Percentiles rank a stretch among this genome's conserved stretches.
phyloP scores from a whole-genome alignment of 345 rosid genomes.

The Carallia brachiata region DNA sequence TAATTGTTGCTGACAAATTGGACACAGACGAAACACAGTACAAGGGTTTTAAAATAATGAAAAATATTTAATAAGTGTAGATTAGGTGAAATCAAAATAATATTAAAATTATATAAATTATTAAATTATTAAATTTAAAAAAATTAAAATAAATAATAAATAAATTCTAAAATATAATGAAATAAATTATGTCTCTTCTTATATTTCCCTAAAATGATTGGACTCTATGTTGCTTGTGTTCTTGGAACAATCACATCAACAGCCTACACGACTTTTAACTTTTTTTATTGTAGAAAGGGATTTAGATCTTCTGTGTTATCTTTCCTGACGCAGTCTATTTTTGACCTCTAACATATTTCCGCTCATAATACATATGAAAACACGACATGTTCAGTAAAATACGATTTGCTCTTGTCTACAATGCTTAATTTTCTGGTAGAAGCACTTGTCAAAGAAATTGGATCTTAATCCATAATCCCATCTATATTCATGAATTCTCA shows the following conservation, averaged over 20 bases:
- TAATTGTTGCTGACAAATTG: too few relatives aligned
- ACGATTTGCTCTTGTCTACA: too few relatives aligned
- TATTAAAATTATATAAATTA: too few relatives aligned
- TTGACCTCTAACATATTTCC: neutral
- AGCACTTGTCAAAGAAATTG: neutral
- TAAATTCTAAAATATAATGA: too few relatives aligned
- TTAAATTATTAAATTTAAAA: too few relatives aligned
- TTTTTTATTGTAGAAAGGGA: neutral
- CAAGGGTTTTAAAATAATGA: neutral
- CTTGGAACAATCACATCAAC: conserved; percentile 25
- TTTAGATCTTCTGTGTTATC: neutral
- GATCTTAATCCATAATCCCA: neutral
- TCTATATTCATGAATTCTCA: neutral
- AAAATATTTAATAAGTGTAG: too few relatives aligned
- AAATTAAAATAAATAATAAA: too few relatives aligned
- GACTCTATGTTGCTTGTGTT: conserved; percentile 19
- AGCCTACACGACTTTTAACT: neutral
- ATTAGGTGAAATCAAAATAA: too few relatives aligned
- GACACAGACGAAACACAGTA: neutral
- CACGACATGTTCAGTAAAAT: too few relatives aligned
- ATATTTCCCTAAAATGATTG: neutral
- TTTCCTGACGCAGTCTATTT: neutral
- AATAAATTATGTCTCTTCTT: too few relatives aligned
- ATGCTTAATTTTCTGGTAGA: neutral
- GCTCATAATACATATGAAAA: too few relatives aligned